Evolutionary conservation across 2,329 filamentous ascomycete species (phyloP).

Genomic region (Colletotrichum brevisporum): DNA sequence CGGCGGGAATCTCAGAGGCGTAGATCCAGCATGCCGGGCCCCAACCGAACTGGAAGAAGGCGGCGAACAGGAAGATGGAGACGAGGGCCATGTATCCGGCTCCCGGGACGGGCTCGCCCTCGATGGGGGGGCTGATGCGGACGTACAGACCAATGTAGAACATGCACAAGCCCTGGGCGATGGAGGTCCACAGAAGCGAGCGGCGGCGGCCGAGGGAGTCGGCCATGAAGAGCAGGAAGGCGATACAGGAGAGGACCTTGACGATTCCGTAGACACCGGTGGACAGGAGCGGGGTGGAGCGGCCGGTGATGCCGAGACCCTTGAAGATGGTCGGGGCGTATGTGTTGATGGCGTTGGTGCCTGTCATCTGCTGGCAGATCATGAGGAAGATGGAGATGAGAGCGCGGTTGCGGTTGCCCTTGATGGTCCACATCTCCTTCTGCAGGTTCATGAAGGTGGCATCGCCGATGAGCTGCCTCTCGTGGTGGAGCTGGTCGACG

Average conservation of each 20-base stretch:
- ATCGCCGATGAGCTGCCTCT: slow-evolving; percentile 64
- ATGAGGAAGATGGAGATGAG: slow-evolving; percentile 68
- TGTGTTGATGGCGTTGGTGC: slow-evolving; percentile 57
- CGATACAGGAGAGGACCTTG: slow-evolving; percentile 70
- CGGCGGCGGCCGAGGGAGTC: slow-evolving; percentile 72
- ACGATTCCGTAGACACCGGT: slow-evolving; percentile 76
- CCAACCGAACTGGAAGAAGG: slow-evolving; percentile 60
- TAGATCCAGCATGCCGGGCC: slow-evolving; percentile 72
- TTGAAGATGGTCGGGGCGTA: slow-evolving; percentile 53
- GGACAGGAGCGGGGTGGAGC: slow-evolving; percentile 68
- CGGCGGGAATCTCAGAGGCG: slow-evolving; percentile 72
- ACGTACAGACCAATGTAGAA: slow-evolving; percentile 78
- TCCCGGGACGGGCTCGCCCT: slow-evolving; percentile 64
- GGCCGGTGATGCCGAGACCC: slow-evolving; percentile 57
- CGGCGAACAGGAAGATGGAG: slow-evolving; percentile 75
- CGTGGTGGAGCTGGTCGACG: slow-evolving; percentile 67
- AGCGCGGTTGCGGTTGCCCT: slow-evolving; percentile 70
- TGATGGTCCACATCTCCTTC: slow-evolving; percentile 71
- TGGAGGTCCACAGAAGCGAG: slow-evolving; percentile 71
- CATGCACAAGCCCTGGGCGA: slow-evolving; percentile 73
- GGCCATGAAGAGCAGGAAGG: slow-evolving; percentile 72
- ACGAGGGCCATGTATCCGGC: slow-evolving; percentile 76
- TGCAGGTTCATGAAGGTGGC: slow-evolving; percentile 66
- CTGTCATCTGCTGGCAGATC: slow-evolving; percentile 78
- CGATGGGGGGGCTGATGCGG: slow-evolving; percentile 67